A percentile compares a stretch with the other conserved stretches of the same genome.
phyloP scores from a whole-genome alignment of 1,139 yeast genomes.

The Hanseniaspora uvarum region DNA sequence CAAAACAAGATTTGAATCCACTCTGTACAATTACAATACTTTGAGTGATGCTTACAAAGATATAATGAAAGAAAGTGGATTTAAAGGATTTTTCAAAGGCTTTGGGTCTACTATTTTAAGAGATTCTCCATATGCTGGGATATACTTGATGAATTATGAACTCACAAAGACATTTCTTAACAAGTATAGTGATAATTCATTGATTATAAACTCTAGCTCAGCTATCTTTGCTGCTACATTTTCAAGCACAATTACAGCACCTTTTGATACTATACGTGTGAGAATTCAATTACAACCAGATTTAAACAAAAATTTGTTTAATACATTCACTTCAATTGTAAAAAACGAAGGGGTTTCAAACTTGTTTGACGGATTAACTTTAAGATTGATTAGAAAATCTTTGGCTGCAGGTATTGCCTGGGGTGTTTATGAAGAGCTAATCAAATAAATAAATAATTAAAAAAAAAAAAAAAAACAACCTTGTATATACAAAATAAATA shows the following conservation, averaged over 20 bases:
- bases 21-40: conserved; percentile 58
- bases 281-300: conserved; percentile 65
- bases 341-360: conserved; percentile 51
- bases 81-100: conserved; percentile 29
- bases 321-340: conserved; percentile 36
- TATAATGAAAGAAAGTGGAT: conserved; percentile 34
- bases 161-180: conserved; percentile 47
- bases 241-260: conserved; percentile 83
- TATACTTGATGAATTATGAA: conserved; percentile 79
- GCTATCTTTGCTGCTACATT: conserved; percentile 68
- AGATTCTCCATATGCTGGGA: conserved; percentile 74
- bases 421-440: conserved; percentile 88
- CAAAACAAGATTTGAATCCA: conserved; percentile 79
- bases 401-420: conserved; percentile 91
- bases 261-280: conserved; percentile 90
- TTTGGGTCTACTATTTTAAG: conserved; percentile 30
- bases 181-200: conserved; percentile 5
- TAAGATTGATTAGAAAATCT: conserved; percentile 76
- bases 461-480: conserved; percentile 19
- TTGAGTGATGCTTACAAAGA: conserved; percentile 51
- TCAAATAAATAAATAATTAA: too few relatives aligned
- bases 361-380: conserved; percentile 72
- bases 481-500: background rate
- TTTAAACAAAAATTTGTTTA: conserved; percentile 35
- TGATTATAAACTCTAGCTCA: conserved; percentile 52